Evolutionary conservation across 495 filamentous ascomycete species (phyloP).

Genomic region (Melanomma pulvis-pyrius): DNA sequence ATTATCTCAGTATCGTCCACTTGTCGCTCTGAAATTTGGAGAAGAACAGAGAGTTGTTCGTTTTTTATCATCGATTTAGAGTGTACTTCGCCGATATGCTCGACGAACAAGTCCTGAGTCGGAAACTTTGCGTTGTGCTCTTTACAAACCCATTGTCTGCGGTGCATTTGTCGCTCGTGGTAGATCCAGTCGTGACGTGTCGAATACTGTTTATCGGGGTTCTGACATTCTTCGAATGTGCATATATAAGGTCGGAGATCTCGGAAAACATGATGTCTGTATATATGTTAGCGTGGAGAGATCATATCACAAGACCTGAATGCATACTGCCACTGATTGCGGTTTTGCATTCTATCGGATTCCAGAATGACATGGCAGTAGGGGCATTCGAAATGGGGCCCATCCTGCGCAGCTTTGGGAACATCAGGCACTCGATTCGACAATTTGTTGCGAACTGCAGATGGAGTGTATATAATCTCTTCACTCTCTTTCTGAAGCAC

Average conservation of each 20-base stretch:
- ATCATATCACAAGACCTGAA: too few relatives aligned
- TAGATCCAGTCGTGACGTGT: slow-evolving; percentile 38
- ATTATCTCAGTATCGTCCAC: slow-evolving; percentile 21
- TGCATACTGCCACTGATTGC: slow-evolving; percentile 13
- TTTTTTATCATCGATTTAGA: background rate
- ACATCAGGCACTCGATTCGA: slow-evolving; percentile 15
- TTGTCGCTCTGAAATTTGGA: slow-evolving; percentile 31
- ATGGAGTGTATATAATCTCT: slow-evolving; percentile 15
- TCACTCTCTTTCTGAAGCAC: background rate
- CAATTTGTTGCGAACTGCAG: slow-evolving; percentile 1
- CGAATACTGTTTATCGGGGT: slow-evolving; percentile 26
- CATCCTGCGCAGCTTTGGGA: background rate
- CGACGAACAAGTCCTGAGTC: slow-evolving; percentile 13
- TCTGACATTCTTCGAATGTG: slow-evolving; percentile 22
- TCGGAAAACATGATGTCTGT: slow-evolving; percentile 18
- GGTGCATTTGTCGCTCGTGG: slow-evolving; percentile 38
- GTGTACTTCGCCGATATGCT: slow-evolving; percentile 3
- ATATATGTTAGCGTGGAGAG: background rate
- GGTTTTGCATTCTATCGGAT: background rate
- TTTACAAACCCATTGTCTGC: slow-evolving; percentile 33
- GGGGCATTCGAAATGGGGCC: slow-evolving; percentile 5
- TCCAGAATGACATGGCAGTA: slow-evolving; percentile 9
- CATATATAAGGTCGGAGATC: slow-evolving; percentile 18
- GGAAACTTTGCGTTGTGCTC: slow-evolving; percentile 17
- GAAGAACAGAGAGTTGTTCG: slow-evolving; percentile 20